phyloP scores from a whole-genome alignment of 805 yeast species.

The Zygoascus flipseniorum region DNA sequence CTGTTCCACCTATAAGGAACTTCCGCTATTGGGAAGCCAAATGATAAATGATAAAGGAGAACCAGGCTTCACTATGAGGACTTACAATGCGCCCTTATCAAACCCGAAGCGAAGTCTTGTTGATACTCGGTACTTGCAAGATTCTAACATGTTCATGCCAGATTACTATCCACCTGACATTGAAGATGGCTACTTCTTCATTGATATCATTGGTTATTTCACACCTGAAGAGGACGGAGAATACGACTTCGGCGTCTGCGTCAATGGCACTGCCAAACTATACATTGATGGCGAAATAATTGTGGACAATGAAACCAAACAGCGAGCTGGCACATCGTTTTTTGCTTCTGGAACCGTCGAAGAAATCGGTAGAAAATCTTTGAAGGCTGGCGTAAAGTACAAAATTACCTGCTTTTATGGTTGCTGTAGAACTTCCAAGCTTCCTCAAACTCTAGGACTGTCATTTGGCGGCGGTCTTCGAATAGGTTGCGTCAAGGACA shows the following conservation, averaged over 20 bases:
- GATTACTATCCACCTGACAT: conserved; percentile 8
- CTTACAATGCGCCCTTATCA: conserved; percentile 5
- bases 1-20: too few relatives aligned
- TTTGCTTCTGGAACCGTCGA: conserved; percentile 50
- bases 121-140: conserved; percentile 7
- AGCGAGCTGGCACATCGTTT: conserved; percentile 41
- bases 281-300: conserved; percentile 45
- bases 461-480: too few relatives aligned
- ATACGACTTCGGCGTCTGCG: conserved; percentile 45
- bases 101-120: conserved; percentile 7
- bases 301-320: conserved; percentile 49
- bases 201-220: conserved; percentile 37
- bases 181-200: conserved; percentile 30
- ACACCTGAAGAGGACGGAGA: conserved; percentile 40
- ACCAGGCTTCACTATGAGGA: too few relatives aligned
- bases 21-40: too few relatives aligned
- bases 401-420: too few relatives aligned
- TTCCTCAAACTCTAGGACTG: too few relatives aligned
- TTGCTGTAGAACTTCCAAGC: too few relatives aligned
- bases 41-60: too few relatives aligned
- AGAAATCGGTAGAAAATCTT: conserved; percentile 31
- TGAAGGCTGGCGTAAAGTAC: conserved; percentile 39
- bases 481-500: too few relatives aligned
- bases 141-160: conserved; percentile 10
- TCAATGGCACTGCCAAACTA: conserved; percentile 47